Conservation (phyloP, 1,139 yeast species). For the Suhomyces coccinellae region DNA sequence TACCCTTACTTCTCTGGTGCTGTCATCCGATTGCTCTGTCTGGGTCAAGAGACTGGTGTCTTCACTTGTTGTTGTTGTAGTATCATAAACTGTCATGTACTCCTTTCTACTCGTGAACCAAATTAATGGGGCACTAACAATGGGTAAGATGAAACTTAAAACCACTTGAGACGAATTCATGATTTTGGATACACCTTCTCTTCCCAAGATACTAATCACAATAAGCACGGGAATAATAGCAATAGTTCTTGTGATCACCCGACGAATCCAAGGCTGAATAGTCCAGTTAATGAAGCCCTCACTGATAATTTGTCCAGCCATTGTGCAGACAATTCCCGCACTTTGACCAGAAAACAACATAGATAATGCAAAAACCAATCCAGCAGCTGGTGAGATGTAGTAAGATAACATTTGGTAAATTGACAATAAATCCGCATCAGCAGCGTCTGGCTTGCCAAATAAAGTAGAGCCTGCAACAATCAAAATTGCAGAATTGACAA, state of each 20-base stretch:
- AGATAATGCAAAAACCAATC: slow-evolving; percentile 76
- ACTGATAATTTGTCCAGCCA: slow-evolving; percentile 82
- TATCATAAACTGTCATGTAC: slow-evolving; percentile 55
- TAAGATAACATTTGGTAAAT: slow-evolving; percentile 59
- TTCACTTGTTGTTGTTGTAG: slow-evolving; percentile 12
- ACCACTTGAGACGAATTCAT: slow-evolving; percentile 78
- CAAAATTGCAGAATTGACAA: slow-evolving; percentile 76
- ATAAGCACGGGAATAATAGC: slow-evolving; percentile 72
- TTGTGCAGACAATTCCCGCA: slow-evolving; percentile 84
- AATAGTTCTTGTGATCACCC: slow-evolving; percentile 67
- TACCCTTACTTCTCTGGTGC: slow-evolving; percentile 11
- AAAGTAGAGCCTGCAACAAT: slow-evolving; percentile 76
- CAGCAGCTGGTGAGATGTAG: slow-evolving; percentile 69
- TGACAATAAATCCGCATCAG: slow-evolving; percentile 72
- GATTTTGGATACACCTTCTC: slow-evolving; percentile 60
- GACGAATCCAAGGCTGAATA: slow-evolving; percentile 72
- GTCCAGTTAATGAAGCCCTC: slow-evolving; percentile 84
- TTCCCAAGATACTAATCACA: slow-evolving; percentile 63
- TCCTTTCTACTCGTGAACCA: slow-evolving; percentile 67
- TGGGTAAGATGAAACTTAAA: slow-evolving; percentile 68
- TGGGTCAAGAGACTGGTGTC: slow-evolving; percentile 13
- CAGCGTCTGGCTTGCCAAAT: slow-evolving; percentile 62
- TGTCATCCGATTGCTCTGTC: slow-evolving; percentile 2
- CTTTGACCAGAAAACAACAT: slow-evolving; percentile 75
- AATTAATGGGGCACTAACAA: slow-evolving; percentile 74